These are phyloP conservation scores for Hyphopichia pseudoburtonii DNA, from an alignment of 1,139 yeast species.

Conservation along the genomic window DNA sequence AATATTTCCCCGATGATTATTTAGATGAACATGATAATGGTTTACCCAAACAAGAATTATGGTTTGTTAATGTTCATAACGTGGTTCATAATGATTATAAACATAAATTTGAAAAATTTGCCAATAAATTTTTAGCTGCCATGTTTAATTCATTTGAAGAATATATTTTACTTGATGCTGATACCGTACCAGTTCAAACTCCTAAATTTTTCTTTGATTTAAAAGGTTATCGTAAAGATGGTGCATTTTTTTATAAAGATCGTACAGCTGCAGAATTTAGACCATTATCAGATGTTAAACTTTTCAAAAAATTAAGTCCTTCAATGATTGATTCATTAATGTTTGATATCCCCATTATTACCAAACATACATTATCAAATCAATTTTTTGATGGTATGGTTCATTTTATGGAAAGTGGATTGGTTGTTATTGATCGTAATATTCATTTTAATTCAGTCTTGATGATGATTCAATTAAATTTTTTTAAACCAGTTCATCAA, in stretches of 20 bases:
- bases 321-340: slow-evolving; percentile 27
- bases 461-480: slow-evolving; percentile 29
- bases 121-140: slow-evolving; percentile 33
- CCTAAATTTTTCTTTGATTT: slow-evolving; percentile 31
- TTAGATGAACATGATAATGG: slow-evolving; percentile 20
- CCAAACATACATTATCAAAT: slow-evolving; percentile 20
- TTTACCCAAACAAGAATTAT: slow-evolving; percentile 33
- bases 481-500: slow-evolving; percentile 21
- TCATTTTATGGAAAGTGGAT: slow-evolving; percentile 36
- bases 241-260: slow-evolving; percentile 35
- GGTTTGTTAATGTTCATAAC: slow-evolving; percentile 34
- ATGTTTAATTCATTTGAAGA: slow-evolving; percentile 37
- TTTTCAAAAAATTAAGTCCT: slow-evolving; percentile 30
- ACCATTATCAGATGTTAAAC: slow-evolving; percentile 20
- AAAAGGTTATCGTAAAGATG: slow-evolving; percentile 22
- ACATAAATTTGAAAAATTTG: slow-evolving; percentile 24
- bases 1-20: slow-evolving; percentile 23
- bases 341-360: slow-evolving; percentile 31
- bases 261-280: slow-evolving; percentile 30
- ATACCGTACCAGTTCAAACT: slow-evolving; percentile 29
- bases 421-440: slow-evolving; percentile 24
- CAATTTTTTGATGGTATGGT: slow-evolving; percentile 30
- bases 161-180: slow-evolving; percentile 35
- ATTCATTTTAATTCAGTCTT: slow-evolving; percentile 29
- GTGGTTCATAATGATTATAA: slow-evolving; percentile 25